phyloP scores from a whole-genome alignment of 2,329 filamentous ascomycete genomes.

The Arthrobotrys conoides region DNA sequence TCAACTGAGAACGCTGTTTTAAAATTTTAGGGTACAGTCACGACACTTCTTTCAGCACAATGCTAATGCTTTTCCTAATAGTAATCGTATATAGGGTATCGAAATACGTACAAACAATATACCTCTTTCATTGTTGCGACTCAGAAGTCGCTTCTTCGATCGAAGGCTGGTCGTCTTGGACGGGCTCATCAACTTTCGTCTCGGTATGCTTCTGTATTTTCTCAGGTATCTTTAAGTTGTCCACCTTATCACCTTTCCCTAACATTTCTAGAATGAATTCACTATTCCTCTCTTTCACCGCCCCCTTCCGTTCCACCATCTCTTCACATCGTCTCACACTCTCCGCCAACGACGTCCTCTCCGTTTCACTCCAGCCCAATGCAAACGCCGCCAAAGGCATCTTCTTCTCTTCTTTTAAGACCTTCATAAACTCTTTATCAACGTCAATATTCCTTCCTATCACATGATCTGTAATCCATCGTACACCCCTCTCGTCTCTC shows the following conservation, averaged over 20 bases:
- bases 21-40: too few species aligned
- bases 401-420: slow-evolving; percentile 35
- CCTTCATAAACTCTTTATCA: slow-evolving; percentile 48
- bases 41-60: too few species aligned
- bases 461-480: slow-evolving; percentile 60
- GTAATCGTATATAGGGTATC: neutral
- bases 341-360: slow-evolving; percentile 9
- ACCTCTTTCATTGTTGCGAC: neutral
- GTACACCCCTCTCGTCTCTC: slow-evolving; percentile 61
- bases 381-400: slow-evolving; percentile 29
- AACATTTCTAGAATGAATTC: slow-evolving; percentile 38
- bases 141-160: neutral
- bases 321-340: slow-evolving; percentile 28
- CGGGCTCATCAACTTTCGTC: neutral
- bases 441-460: slow-evolving; percentile 35
- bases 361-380: slow-evolving; percentile 25
- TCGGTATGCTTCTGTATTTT: neutral
- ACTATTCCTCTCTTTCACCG: slow-evolving; percentile 24
- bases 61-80: neutral
- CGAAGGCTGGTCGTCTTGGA: neutral
- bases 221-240: neutral
- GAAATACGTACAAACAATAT: neutral
- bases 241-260: neutral
- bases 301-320: slow-evolving; percentile 2
- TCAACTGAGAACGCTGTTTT: too few species aligned